Base-by-base conservation (phyloP, 1,139 yeast genomes). In the Debaryomycetaceae sp. region DNA sequence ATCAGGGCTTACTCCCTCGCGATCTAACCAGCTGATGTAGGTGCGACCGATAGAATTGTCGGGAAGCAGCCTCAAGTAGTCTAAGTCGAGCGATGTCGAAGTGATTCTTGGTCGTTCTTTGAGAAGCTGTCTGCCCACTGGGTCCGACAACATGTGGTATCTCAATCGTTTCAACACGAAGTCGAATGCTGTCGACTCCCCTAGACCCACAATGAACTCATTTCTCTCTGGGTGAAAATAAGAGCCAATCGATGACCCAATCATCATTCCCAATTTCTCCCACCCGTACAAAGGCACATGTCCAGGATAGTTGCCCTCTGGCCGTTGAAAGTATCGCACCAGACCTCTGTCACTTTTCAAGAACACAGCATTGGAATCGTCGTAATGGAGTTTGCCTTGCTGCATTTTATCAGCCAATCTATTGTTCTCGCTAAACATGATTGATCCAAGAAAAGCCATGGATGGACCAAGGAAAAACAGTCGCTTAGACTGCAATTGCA, bases 1-100 rank as follows among this genome's bases (percentile, higher is more conserved):
- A 61, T 95, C 99, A 1, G 98, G 97, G 8, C 95, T 84, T 0
- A 89, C 96, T 0, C 93, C 89, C 62, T 95, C 98, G 38, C 81
- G 75, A 48, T 85, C 86, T 17, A 90, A 74, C 97, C 97, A 90
- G 39, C 77, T 72, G 42, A 85, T 77, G 60, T 90, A 95, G 11
- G 84, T 80, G 44, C 78, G 72, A 3, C 99, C 99, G 36, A 95
- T 70, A 0, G 96, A 77, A 54, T 82, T 82, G n/a, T 68, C 70
- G 0, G 96, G 95, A 46, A 85, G 69, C 37, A 63, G 57, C 27
- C 84, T 68, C 43, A 93, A 72, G 46, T 80, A 65, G 7, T 77
- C 84, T 54, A 87, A 72, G 57, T 89, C 75, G 40, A 93, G 70
- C 3, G 88, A 76, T 3, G 80, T 76, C 0, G 90, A 79, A 0